Percentiles rank a stretch among this genome's conserved stretches.
phyloP scores from a whole-genome alignment of 768 basidiomycete species.

The Termitomyces sp. region DNA sequence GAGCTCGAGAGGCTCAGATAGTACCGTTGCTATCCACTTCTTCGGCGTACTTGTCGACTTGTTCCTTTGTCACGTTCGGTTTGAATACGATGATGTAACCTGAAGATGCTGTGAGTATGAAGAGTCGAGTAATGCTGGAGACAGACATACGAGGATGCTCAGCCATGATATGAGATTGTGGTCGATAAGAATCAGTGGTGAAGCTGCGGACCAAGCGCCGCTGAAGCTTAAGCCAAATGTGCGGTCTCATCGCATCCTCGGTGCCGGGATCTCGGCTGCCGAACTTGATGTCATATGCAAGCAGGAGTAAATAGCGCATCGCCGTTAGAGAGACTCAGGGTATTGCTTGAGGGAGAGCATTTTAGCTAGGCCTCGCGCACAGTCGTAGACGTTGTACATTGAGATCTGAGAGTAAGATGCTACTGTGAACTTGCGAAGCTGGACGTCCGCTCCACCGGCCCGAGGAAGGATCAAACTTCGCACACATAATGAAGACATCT shows the following conservation, averaged over 20 bases:
- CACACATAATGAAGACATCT: not conserved
- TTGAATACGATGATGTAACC: conserved; percentile 57
- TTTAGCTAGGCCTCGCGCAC: not conserved
- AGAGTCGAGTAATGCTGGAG: not conserved
- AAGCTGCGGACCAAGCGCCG: conserved; percentile 4
- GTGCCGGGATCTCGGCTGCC: not conserved
- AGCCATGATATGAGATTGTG: conserved; percentile 6
- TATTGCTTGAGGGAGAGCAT: not conserved
- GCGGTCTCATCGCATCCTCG: not conserved
- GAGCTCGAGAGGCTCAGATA: not conserved
- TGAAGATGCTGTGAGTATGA: conserved; percentile 12
- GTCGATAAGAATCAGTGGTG: conserved; percentile 6
- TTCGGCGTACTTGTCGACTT: conserved; percentile 34
- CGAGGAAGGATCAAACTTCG: not conserved
- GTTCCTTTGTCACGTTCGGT: conserved; percentile 28
- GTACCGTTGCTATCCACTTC: conserved; percentile 34
- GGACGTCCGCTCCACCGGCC: not conserved
- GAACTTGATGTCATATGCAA: conserved; percentile 4
- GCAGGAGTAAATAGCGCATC: conserved; percentile 2
- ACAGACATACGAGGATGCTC: not conserved
- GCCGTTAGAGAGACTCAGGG: too few species aligned
- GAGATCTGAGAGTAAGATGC: too few species aligned
- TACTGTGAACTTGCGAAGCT: not conserved
- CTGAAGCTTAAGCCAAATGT: not conserved
- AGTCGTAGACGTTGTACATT: not conserved